Base-by-base conservation (phyloP, 306 rosid genomes). In the Gleditsia sinensis region DNA sequence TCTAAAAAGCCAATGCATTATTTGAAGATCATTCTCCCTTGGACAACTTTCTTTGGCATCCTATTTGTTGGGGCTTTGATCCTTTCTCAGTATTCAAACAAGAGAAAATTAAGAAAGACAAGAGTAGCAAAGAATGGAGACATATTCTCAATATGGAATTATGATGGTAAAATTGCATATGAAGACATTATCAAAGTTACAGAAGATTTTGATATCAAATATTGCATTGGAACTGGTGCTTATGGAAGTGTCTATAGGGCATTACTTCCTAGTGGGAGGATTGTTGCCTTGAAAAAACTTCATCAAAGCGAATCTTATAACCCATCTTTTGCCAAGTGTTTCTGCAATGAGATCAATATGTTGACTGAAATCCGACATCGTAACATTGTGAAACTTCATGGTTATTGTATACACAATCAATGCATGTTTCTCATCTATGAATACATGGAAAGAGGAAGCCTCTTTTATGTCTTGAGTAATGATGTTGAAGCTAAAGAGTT, bases 111-210 rank as follows among this genome's bases (percentile, higher is more conserved):
- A 28, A 2, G 0, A 5, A 23, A 6, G 21, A 8, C 6, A 57
- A 14, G 9, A 6, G 0, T 25, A 10, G 21, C 2, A 32, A 58
- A 19, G 69, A 45, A 58, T 58, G 77, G 69, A 45, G 58, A 72
- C 77, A 1, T 72, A 16, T 72, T 72, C 21, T 72, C 76, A 25
- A 28, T 71, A 42, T 71, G 76, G 76, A 71, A 70, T 51, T 71
- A 55, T 40, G 76, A 71, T 39, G 76, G 76, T n/a, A 39, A 54
- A 24, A 39, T 71, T 55, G 66, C 75, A 37, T 55, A 14, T 30
- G 32, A 71, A 39, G 76, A 42, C 39, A 42, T 56, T 14, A 56
- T 56, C 40, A 7, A 28, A 58, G 68, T 45, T 17, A 72, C 68
- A 11, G 68, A 72, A 1, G 77, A 25, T 14, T 72, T 72, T 40